Conservation (phyloP, 352 stramenopile genomes). For the Pythium monospermum region DNA sequence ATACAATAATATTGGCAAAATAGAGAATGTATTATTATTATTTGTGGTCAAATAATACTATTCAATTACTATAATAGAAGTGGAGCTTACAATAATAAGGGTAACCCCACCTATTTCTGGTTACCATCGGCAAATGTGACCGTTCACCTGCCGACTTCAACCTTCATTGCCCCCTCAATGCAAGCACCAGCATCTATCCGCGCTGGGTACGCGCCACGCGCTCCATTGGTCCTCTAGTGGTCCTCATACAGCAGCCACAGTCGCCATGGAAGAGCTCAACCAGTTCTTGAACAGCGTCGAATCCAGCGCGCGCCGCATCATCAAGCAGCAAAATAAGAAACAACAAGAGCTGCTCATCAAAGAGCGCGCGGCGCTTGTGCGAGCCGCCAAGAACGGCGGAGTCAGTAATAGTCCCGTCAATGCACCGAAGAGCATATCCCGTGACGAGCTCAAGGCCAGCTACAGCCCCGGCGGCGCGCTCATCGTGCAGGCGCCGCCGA, state of each 20-base stretch:
- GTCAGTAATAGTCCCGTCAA: conserved; percentile 8
- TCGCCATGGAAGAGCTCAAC: conserved; percentile 62
- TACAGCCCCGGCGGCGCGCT: conserved; percentile 52
- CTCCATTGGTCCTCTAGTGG: not conserved
- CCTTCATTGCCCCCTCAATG: too few relatives aligned
- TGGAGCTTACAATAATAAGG: too few relatives aligned
- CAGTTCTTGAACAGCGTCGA: conserved; percentile 81
- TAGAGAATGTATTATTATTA: not conserved
- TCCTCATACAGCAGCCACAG: not conserved
- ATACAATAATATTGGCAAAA: not conserved
- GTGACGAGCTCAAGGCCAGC: conserved; percentile 52
- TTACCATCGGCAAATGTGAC: too few relatives aligned
- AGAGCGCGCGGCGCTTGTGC: conserved; percentile 36
- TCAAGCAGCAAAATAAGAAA: conserved; percentile 79
- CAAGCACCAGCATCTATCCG: too few relatives aligned
- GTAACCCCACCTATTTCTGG: too few relatives aligned
- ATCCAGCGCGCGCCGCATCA: conserved; percentile 64
- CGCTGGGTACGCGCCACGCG: too few relatives aligned
- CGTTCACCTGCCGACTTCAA: too few relatives aligned
- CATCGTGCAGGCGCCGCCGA: conserved; percentile 34
- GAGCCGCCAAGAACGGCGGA: conserved; percentile 21
- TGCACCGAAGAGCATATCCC: conserved; percentile 25
- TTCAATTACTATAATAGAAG: too few relatives aligned
- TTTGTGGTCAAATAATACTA: too few relatives aligned
- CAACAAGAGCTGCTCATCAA: conserved; percentile 51